Evolutionary conservation across 2,329 filamentous ascomycete species (phyloP), one percentile per base, ranked within the genome.

Genomic region (Aspergillus eucalypticola): DNA sequence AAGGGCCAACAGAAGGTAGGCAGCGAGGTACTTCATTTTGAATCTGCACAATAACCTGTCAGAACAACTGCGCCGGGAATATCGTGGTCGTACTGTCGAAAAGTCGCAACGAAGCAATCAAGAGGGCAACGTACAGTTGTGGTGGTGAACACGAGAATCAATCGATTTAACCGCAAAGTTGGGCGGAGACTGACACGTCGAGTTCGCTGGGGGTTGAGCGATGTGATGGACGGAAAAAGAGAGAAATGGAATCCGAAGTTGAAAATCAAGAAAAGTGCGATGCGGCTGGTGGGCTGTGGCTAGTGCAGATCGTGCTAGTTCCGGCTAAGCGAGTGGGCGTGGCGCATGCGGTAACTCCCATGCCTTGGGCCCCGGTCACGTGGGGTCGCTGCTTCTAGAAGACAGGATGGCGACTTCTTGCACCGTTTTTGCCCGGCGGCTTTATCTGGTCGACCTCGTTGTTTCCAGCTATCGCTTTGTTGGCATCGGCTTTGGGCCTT

Each of bases 11-110:
- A 99, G 94, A 78, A 99, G 92, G 88, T 96, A 98, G 80, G 95
- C 94, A 80, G 95, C 95, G 85, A 99, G 90, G 85, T 98, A 90
- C 93, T 99, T 98, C 95, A 99, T 98, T 92, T 89, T 96, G 80
- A 77, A 73, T 71, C 66, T 64, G 52, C 39, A 59, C 23, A 25
- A 27, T 15, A 32, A 42, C 11, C 7, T 6, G 25, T 53, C 19
- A 25, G 50, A 13, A 42, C 11, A 13, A 32, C 17, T 27, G 8
- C 52, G 39, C n/a, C 17, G 55, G 25, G 41, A 59, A 60, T 25
- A 54, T 8, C 21, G 50, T 13, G 32, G 32, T 35, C 32, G 32
- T 5, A 13, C 32, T 35, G 32, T 35, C 11, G 62, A 57, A 58
- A 58, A 57, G 54, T 13, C 48, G 55, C 32, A 39, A 29, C 2